These are phyloP conservation scores for Scalesia atractyloides DNA, from an alignment of 129 eudicot species.

Conservation along the genomic window DNA sequence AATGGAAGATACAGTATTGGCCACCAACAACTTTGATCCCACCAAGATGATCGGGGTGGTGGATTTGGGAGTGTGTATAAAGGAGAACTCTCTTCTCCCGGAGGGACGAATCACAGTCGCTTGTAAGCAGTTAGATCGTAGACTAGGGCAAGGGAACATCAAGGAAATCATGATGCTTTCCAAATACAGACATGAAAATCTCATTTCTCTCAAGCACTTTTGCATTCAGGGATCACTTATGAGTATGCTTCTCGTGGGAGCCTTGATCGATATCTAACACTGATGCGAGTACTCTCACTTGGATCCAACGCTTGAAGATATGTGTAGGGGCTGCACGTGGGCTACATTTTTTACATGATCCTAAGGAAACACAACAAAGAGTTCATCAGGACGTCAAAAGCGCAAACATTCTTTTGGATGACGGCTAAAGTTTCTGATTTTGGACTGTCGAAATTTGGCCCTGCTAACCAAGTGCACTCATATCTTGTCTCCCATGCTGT, in stretches of 20 bases:
- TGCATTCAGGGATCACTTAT: background rate
- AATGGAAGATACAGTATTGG: background rate
- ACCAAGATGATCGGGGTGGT: background rate
- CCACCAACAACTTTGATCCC: slow-evolving; percentile 12
- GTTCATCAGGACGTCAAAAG: slow-evolving; percentile 8
- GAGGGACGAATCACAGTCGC: background rate
- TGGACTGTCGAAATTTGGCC: background rate
- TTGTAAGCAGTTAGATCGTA: slow-evolving; percentile 9
- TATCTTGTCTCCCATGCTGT: background rate
- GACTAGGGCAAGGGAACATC: slow-evolving; percentile 4
- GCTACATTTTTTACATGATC: slow-evolving; percentile 1
- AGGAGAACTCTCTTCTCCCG: background rate
- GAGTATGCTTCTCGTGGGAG: slow-evolving; percentile 16
- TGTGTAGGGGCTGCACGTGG: slow-evolving; percentile 1
- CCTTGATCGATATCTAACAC: background rate
- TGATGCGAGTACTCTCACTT: background rate
- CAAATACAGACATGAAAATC: background rate
- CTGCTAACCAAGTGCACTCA: background rate
- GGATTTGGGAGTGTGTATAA: slow-evolving; percentile 8
- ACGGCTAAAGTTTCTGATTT: slow-evolving; percentile 5
- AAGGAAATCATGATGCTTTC: slow-evolving; percentile 16
- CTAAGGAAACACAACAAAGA: background rate
- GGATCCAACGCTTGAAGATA: slow-evolving; percentile 10
- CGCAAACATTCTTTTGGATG: slow-evolving; percentile 7
- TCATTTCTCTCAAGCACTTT: background rate